phyloP scores from a whole-genome alignment of 257 asterid genomes.

The Fraxinus cuspidata region DNA sequence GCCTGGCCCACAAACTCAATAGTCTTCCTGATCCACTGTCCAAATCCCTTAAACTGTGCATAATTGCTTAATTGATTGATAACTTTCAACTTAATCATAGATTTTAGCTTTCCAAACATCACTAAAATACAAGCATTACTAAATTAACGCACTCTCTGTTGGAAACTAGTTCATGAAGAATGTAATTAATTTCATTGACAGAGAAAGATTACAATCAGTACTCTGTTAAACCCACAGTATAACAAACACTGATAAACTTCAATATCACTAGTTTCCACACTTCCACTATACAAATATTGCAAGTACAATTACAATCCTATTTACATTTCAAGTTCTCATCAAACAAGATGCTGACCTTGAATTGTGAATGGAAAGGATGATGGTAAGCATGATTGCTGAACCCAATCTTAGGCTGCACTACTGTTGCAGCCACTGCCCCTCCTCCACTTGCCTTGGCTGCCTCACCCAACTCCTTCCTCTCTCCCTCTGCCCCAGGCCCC shows the following conservation, averaged over 20 bases:
- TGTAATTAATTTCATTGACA: constrained; percentile 36
- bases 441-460: constrained; percentile 63
- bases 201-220: constrained; percentile 32
- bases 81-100: neutral
- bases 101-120: constrained; percentile 19
- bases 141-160: neutral
- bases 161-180: constrained; percentile 17
- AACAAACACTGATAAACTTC: constrained; percentile 28
- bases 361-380: constrained; percentile 81
- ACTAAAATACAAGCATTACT: neutral
- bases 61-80: neutral
- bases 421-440: constrained; percentile 33
- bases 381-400: constrained; percentile 66
- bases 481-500: constrained; percentile 64
- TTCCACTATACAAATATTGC: constrained; percentile 41
- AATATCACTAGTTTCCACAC: constrained; percentile 31
- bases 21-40: neutral
- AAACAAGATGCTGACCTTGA: constrained; percentile 96
- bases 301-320: constrained; percentile 44
- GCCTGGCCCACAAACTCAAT: constrained; percentile 5
- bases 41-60: neutral
- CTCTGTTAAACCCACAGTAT: constrained; percentile 41
- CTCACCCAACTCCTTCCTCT: constrained; percentile 66
- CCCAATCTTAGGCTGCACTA: constrained; percentile 61
- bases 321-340: constrained; percentile 61